Evolutionary conservation across 1,139 yeast species (phyloP), one percentile per base, ranked within the genome.

Genomic region (Candida sojae): DNA sequence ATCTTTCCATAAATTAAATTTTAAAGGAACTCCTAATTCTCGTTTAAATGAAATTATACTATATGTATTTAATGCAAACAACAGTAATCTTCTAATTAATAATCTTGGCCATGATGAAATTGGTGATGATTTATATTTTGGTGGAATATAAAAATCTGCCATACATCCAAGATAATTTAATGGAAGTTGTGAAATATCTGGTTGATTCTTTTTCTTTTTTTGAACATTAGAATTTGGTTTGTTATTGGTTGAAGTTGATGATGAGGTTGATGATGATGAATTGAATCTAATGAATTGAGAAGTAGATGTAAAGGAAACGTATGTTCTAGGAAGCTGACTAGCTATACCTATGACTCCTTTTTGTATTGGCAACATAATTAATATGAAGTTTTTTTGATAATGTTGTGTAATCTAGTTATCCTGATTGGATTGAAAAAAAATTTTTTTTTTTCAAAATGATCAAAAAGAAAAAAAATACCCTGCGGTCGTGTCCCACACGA

Each of bases 121-220:
- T 1, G 80, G 78, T 31, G 66, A 54, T 25, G 53, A 49, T 28
- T 53, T 46, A 49, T 70, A 58, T 46, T 59, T 62, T 6, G 80
- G 80, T 10, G 80, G 78, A 23, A 74, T 58, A 53, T 75, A 75
- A 56, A 70, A 73, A 54, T 74, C 79, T 10, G 77, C 73, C 60
- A 75, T 64, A 8, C 73, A 76, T 3, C 76, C 77, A 42, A 75
- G 65, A 49, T 62, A 63, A 48, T 70, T 66, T 46, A 75, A 57
- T 26, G 80, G 80, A 39, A 75, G 64, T 49, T 67, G 71, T 12
- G 74, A 57, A 43, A 73, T 67, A 52, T 71, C 75, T 5, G 66
- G 65, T 6, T 51, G 46, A 17, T 48, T 54, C 48, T 57, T 58
- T 40, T 57, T 60, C 51, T 57, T 62, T 42, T 52, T 53, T 44